phyloP scores from a whole-genome alignment of 257 asterid genomes.

The Lavandula angustifolia region DNA sequence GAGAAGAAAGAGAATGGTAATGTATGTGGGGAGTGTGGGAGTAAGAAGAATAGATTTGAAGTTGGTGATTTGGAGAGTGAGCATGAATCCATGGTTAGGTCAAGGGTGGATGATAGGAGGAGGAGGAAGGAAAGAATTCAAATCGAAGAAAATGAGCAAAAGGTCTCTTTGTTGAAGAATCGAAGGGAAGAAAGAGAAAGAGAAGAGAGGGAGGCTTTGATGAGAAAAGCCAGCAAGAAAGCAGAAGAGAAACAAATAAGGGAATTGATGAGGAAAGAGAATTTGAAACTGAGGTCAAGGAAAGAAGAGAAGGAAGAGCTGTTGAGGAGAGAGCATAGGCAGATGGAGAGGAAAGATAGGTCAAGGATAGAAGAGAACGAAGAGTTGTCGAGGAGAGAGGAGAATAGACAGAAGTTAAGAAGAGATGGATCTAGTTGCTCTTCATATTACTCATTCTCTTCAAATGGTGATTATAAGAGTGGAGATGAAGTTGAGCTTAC shows the following conservation, averaged over 20 bases:
- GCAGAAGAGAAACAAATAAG: conserved; percentile 29
- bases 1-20: conserved; percentile 42
- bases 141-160: conserved; percentile 34
- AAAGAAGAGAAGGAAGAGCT: conserved; percentile 46
- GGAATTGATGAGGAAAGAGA: conserved; percentile 36
- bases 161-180: conserved; percentile 23
- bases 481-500: conserved; percentile 52
- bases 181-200: conserved; percentile 23
- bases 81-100: conserved; percentile 31
- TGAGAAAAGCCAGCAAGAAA: conserved; percentile 35
- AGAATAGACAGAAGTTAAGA: conserved; percentile 46
- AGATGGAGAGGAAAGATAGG: conserved; percentile 56
- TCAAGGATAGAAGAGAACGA: conserved; percentile 54
- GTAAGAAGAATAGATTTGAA: conserved; percentile 44
- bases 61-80: too few relatives aligned
- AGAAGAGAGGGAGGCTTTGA: conserved; percentile 36
- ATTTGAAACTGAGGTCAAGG: conserved; percentile 40
- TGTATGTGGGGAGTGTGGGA: conserved; percentile 21
- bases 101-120: conserved; percentile 41
- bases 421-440: conserved; percentile 78
- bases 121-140: conserved; percentile 40
- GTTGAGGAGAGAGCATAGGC: conserved; percentile 37
- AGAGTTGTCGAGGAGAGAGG: conserved; percentile 41
- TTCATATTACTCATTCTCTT: conserved; percentile 72
- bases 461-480: conserved; percentile 54